These are phyloP conservation scores for Chloranthus sessilifolius DNA, from an alignment of 164 flowering plant species.

Conservation along the genomic window DNA sequence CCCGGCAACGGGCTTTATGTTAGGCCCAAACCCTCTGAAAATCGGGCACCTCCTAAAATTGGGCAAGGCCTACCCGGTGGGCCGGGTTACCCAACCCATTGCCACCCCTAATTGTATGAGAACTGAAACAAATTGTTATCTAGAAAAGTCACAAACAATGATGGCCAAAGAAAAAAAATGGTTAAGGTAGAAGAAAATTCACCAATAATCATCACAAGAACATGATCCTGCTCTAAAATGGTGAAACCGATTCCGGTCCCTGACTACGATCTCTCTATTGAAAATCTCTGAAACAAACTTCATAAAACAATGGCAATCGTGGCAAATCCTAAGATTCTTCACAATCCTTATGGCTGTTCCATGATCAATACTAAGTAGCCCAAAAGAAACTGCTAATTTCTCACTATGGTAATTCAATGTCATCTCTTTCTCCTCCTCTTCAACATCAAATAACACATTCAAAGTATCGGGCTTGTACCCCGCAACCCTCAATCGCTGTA, in stretches of 20 bases:
- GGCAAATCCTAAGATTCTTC: slow-evolving; percentile 57
- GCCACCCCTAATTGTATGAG: too few relatives aligned
- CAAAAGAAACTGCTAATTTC: slow-evolving; percentile 28
- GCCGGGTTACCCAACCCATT: too few relatives aligned
- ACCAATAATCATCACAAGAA: slow-evolving; percentile 53
- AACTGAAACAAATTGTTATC: too few relatives aligned
- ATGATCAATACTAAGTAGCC: slow-evolving; percentile 8
- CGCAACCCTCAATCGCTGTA: slow-evolving; percentile 11
- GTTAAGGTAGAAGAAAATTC: too few relatives aligned
- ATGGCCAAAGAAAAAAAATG: too few relatives aligned
- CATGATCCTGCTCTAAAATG: slow-evolving; percentile 40
- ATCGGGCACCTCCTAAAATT: too few relatives aligned
- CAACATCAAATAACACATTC: slow-evolving; percentile 18
- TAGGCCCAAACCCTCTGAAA: too few relatives aligned
- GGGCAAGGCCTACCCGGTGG: too few relatives aligned
- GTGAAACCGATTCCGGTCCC: slow-evolving; percentile 54
- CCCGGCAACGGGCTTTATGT: too few relatives aligned
- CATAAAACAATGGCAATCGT: slow-evolving; percentile 53
- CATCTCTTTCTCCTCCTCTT: slow-evolving; percentile 23
- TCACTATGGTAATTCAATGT: slow-evolving; percentile 24
- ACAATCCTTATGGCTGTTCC: slow-evolving; percentile 20
- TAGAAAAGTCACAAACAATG: too few relatives aligned
- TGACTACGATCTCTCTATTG: slow-evolving; percentile 30
- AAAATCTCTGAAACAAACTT: slow-evolving; percentile 43
- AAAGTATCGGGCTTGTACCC: slow-evolving; percentile 25